Conservation (phyloP, 2,329 filamentous ascomycete genomes). For the Phaeophleospora eucalypticola region DNA sequence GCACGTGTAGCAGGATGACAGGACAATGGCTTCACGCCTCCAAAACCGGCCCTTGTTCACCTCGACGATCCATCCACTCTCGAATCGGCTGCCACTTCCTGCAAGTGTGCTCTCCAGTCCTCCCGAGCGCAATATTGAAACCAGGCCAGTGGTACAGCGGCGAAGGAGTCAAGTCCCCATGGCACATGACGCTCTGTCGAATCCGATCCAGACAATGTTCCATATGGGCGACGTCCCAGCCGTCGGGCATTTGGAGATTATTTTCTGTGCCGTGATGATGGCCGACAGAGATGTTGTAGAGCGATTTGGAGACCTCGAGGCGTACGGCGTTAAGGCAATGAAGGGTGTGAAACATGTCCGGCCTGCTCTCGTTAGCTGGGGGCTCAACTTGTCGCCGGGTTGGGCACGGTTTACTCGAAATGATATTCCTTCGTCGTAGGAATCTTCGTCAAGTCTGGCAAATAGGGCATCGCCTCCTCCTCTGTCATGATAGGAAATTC, state of each 20-base stretch:
- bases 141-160: conserved; percentile 15
- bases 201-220: conserved; percentile 22
- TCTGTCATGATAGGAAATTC: conserved; percentile 15
- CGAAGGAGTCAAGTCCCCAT: conserved; percentile 19
- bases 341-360: conserved; percentile 20
- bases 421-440: conserved; percentile 10
- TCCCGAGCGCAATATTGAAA: conserved; percentile 14
- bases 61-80: conserved; percentile 18
- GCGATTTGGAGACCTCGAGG: conserved; percentile 10
- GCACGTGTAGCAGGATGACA: no score
- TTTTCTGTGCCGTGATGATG: neutral
- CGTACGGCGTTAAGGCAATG: conserved; percentile 24
- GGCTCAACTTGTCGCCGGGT: no score
- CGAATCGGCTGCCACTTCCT: conserved; percentile 18
- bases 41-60: conserved; percentile 3
- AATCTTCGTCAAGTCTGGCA: conserved; percentile 10
- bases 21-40: no score
- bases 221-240: conserved; percentile 13
- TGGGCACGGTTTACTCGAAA: conserved; percentile 12
- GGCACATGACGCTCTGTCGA: conserved; percentile 20
- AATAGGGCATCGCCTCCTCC: conserved; percentile 9
- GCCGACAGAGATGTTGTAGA: conserved; percentile 14
- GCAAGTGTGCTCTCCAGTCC: conserved; percentile 16
- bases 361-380: no score
- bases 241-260: conserved; percentile 3